Base-by-base conservation (phyloP, 106 monocot genomes). In the Iris macrosiphon region DNA sequence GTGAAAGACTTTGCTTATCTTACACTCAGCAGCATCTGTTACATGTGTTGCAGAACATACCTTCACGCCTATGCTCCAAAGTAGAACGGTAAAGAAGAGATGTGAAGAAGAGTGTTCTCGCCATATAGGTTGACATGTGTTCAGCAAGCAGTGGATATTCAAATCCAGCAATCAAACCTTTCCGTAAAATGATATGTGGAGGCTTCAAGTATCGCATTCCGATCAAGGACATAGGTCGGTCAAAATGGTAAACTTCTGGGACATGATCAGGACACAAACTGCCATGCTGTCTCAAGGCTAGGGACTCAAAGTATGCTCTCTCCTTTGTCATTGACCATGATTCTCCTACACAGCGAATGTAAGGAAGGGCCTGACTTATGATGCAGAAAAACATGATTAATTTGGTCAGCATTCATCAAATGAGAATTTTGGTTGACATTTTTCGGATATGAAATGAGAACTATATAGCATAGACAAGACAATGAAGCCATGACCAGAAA, bases 281-380 rank as follows among this genome's bases (percentile, higher is more conserved):
- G 14, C 96, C 83, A 45, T 98, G 96, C 52, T 90, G 68, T 57
- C 64, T 78, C 60, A 98, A 69, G 11, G 82, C 64, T 15, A 73
- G 42, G 14, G 75, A 64, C 62, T 98, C 90, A 75, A 83, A 98
- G 59, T 98, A 91, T 43, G 90, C 85, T 27, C 96, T 67, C 25
- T 98, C 90, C 65, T 76, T 90, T 26, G 90, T 80, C 86, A 98
- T 72, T 38, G 90, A 87, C 89, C 89, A 98, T 49, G 96, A 98
- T 30, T 90, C 83, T 5, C 96, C 96, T 35, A 96, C 66, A 64
- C 86, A 90, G 15, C 96, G 85, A n/a, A 98, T 45, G 46, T 87
- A 98, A 29, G 90, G 96, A 33, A 98, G 51, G 49, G 96, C 96
- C 96, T 98, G 51, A 7, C 31, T 49, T 9, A 21, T 25, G 14